These are phyloP conservation scores for Schwanniomyces occidentalis DNA, from an alignment of 805 yeast genomes.

Conservation along the genomic window DNA sequence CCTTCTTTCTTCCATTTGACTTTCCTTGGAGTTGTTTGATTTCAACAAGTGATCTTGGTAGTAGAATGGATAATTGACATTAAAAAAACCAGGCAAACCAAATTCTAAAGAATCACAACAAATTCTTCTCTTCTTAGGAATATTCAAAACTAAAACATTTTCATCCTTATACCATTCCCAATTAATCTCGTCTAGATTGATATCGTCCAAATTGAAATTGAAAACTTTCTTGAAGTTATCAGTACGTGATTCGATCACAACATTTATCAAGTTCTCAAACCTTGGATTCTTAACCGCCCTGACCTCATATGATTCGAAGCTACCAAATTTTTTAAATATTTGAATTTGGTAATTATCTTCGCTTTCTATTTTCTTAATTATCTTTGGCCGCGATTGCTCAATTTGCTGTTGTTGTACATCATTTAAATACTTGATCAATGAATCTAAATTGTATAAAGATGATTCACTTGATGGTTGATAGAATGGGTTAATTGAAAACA, in stretches of 20 bases:
- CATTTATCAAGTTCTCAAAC: slow-evolving; percentile 15
- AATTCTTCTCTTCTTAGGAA: slow-evolving; percentile 27
- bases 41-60: background rate
- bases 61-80: slow-evolving; percentile 1
- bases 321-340: slow-evolving; percentile 33
- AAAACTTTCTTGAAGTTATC: slow-evolving; percentile 34
- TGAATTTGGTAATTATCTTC: slow-evolving; percentile 37
- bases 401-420: slow-evolving; percentile 5
- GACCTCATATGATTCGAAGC: slow-evolving; percentile 36
- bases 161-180: slow-evolving; percentile 32
- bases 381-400: slow-evolving; percentile 21
- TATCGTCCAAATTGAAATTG: slow-evolving; percentile 25
- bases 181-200: slow-evolving; percentile 31
- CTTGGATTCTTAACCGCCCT: slow-evolving; percentile 17
- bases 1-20: background rate
- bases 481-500: slow-evolving; percentile 11
- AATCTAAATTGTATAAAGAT: slow-evolving; percentile 10
- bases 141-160: slow-evolving; percentile 35
- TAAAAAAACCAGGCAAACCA: slow-evolving; percentile 8
- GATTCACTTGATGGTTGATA: slow-evolving; percentile 2
- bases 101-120: slow-evolving; percentile 6
- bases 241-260: slow-evolving; percentile 20
- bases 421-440: slow-evolving; percentile 13
- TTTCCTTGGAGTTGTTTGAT: background rate
- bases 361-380: slow-evolving; percentile 36